A percentile compares a stretch with the other conserved stretches of the same genome.
phyloP scores from a whole-genome alignment of 2,329 filamentous ascomycete genomes.

The Botrytis deweyae region DNA sequence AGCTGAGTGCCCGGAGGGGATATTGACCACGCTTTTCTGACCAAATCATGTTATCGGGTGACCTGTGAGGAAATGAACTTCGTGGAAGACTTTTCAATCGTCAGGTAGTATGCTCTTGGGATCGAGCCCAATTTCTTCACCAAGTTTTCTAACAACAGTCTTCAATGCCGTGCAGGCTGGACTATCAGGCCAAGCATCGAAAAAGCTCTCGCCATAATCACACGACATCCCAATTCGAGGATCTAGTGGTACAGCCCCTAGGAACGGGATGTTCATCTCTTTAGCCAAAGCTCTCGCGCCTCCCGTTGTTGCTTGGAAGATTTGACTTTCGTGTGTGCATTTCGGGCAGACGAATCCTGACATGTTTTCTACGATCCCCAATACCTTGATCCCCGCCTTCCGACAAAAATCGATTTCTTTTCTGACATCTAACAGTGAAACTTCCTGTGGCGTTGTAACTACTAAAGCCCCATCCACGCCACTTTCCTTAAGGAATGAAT shows the following conservation, averaged over 20 bases:
- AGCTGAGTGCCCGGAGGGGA: neutral
- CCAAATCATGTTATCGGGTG: neutral
- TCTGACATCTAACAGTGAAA: constrained; percentile 84
- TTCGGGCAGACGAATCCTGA: constrained; percentile 93
- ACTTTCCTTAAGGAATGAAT: constrained; percentile 84
- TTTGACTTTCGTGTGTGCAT: constrained; percentile 77
- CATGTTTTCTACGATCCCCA: constrained; percentile 98
- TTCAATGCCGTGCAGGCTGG: constrained; percentile 83
- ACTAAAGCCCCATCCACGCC: constrained; percentile 92
- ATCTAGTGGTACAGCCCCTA: constrained; percentile 88
- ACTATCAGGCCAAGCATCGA: constrained; percentile 90
- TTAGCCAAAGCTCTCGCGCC: constrained; percentile 77
- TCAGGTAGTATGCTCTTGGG: constrained; percentile 16
- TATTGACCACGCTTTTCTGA: neutral
- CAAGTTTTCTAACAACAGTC: constrained; percentile 73
- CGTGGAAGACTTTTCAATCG: constrained; percentile 8
- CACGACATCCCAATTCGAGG: constrained; percentile 94
- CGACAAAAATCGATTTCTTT: constrained; percentile 98
- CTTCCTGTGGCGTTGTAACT: constrained; percentile 93
- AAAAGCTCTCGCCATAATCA: constrained; percentile 96
- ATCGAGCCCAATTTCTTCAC: constrained; percentile 56
- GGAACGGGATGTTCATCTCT: constrained; percentile 84
- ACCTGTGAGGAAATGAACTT: neutral
- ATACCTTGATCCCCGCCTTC: constrained; percentile 84
- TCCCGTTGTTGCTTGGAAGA: constrained; percentile 89